These are phyloP conservation scores for Desmodesmus armatus DNA, from an alignment of 139 green algal species.

Conservation along the genomic window DNA sequence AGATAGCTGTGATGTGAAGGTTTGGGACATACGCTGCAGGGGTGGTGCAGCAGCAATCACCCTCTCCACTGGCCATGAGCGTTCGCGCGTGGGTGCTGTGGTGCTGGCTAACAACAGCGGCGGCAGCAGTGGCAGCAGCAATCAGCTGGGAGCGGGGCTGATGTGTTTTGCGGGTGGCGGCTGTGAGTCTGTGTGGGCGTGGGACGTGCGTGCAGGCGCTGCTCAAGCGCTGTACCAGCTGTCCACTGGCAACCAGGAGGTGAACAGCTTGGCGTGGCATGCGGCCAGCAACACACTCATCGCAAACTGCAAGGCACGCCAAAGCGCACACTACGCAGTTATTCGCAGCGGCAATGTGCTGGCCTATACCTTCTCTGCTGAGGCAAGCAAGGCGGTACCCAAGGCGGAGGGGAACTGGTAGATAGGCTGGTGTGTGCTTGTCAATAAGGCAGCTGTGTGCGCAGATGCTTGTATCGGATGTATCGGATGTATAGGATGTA, in stretches of 20 bases:
- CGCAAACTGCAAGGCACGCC: background rate
- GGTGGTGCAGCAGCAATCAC: background rate
- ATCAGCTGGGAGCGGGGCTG: background rate
- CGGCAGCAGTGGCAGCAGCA: background rate
- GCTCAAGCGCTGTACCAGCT: slow-evolving; percentile 10
- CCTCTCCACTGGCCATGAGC: too few species aligned
- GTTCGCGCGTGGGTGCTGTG: too few species aligned
- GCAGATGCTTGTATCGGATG: too few species aligned
- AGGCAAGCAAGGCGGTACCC: too few species aligned
- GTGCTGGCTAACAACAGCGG: slow-evolving; percentile 18
- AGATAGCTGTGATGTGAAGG: background rate
- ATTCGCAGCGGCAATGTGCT: too few species aligned
- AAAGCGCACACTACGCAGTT: too few species aligned
- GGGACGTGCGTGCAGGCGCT: background rate
- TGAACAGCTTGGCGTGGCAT: slow-evolving; percentile 2
- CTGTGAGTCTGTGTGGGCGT: background rate
- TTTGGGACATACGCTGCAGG: background rate
- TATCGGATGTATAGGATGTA: too few species aligned
- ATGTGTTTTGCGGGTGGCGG: background rate
- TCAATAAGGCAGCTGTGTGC: too few species aligned
- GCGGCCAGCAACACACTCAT: slow-evolving; percentile 12
- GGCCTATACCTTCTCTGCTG: too few species aligned
- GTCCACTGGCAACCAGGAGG: slow-evolving; percentile 8
- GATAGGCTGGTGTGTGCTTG: too few species aligned
- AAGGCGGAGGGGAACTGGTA: too few species aligned